Conservation (phyloP, 208 protist species). For the Wallacemonas sp. region DNA sequence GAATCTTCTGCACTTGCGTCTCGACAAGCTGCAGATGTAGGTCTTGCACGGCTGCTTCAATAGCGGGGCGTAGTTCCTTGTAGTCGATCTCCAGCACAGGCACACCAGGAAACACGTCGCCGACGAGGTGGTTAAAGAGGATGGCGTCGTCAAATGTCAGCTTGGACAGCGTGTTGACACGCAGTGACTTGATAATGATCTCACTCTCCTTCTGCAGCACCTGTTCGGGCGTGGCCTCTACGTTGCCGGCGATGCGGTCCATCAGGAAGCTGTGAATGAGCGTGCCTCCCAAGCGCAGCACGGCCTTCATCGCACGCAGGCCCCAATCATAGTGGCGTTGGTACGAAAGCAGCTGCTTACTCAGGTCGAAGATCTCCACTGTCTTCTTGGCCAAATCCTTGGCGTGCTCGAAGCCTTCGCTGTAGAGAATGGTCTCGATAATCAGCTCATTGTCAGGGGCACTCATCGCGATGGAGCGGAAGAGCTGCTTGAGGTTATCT, state of each 20-base stretch:
- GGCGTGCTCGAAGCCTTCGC: constrained; percentile 96
- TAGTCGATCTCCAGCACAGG: constrained; percentile 92
- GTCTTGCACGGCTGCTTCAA: constrained; percentile 89
- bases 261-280: constrained; percentile 89
- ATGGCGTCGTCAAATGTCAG: constrained; percentile 95
- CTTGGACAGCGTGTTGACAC: constrained; percentile 98
- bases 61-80: constrained; percentile 88
- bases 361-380: constrained; percentile 94
- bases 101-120: constrained; percentile 95
- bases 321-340: constrained; percentile 99
- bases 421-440: constrained; percentile 97
- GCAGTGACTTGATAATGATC: constrained; percentile 96
- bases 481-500: constrained; percentile 99
- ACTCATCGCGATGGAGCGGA: constrained; percentile 98
- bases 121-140: constrained; percentile 95
- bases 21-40: constrained; percentile 90
- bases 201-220: constrained; percentile 88
- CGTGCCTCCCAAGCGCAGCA: constrained; percentile 91
- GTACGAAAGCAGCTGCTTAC: constrained; percentile 93
- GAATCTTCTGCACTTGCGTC: constrained; percentile 90
- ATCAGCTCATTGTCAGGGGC: constrained; percentile 98
- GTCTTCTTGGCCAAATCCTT: constrained; percentile 93
- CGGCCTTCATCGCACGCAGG: constrained; percentile 97
- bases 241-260: constrained; percentile 74
- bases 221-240: constrained; percentile 53